phyloP scores from a whole-genome alignment of 257 asterid genomes.

The Datura wrightii region DNA sequence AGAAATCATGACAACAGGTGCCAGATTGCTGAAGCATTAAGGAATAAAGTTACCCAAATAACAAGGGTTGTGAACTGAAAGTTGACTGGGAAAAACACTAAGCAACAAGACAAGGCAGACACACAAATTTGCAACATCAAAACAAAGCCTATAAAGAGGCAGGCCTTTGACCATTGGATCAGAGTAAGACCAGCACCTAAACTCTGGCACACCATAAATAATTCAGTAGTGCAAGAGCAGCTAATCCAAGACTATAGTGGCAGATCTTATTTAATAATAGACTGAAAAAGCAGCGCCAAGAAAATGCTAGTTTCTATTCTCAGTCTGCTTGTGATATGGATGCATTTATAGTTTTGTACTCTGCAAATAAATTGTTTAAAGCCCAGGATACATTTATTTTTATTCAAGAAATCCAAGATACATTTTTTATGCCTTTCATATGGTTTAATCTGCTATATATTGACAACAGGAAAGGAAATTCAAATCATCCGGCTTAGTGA shows the following conservation, averaged over 20 bases:
- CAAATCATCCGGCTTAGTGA: neutral
- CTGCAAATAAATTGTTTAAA: slow-evolving; percentile 14
- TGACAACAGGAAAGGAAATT: neutral
- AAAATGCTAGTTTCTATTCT: neutral
- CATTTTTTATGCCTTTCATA: neutral
- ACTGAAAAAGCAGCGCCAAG: neutral
- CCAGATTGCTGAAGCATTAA: neutral
- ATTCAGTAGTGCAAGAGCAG: neutral
- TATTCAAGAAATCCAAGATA: neutral
- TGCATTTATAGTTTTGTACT: neutral
- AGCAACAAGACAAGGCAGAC: neutral
- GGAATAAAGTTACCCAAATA: neutral
- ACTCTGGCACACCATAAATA: neutral
- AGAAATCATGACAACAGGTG: neutral
- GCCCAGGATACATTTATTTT: neutral
- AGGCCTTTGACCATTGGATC: neutral
- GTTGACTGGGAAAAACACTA: neutral
- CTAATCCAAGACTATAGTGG: neutral
- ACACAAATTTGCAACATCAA: neutral
- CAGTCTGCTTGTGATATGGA: slow-evolving; percentile 20
- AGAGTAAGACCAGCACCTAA: slow-evolving; percentile 3
- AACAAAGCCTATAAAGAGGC: neutral
- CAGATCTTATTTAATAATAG: neutral
- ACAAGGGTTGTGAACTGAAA: neutral
- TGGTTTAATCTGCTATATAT: neutral